Percentiles rank a stretch among this genome's conserved stretches.
Evolutionary conservation across 2,329 filamentous ascomycete species (phyloP).

Genomic region (Xylaria sp.): DNA sequence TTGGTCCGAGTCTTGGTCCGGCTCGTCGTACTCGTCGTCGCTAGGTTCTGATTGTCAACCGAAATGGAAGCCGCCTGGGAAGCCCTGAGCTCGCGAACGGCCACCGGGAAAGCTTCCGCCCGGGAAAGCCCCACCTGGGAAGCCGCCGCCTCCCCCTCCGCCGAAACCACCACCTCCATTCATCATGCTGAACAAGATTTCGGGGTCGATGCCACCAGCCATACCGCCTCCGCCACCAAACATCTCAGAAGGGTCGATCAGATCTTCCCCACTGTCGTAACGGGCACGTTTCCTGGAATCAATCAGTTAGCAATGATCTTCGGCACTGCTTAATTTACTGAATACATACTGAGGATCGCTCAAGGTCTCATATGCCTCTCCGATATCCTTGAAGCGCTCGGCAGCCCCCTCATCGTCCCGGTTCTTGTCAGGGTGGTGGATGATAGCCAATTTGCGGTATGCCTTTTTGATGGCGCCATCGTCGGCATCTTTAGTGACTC

Average conservation of each 20-base stretch:
- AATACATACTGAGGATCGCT: constrained; percentile 86
- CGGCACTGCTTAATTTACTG: background rate
- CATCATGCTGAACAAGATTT: constrained; percentile 88
- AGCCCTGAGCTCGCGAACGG: constrained; percentile 54
- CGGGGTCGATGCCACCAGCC: constrained; percentile 75
- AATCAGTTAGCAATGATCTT: constrained; percentile 50
- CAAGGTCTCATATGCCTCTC: constrained; percentile 95
- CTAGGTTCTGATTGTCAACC: constrained; percentile 55
- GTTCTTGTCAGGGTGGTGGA: constrained; percentile 98
- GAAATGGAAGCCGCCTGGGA: constrained; percentile 68
- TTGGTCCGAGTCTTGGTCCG: constrained; percentile 44
- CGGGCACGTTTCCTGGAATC: constrained; percentile 78
- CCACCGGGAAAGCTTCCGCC: constrained; percentile 64
- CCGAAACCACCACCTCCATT: constrained; percentile 69
- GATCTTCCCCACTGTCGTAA: constrained; percentile 93
- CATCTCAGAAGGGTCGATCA: constrained; percentile 88
- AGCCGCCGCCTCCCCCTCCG: constrained; percentile 59
- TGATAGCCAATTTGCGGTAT: constrained; percentile 92
- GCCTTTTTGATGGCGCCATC: constrained; percentile 94
- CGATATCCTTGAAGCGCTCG: constrained; percentile 95
- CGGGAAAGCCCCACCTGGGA: constrained; percentile 51
- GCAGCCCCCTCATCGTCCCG: constrained; percentile 85
- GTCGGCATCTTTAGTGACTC: constrained; percentile 83
- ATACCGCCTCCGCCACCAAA: constrained; percentile 69
- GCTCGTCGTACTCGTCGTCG: constrained; percentile 49